Evolutionary conservation across 2,329 filamentous ascomycete species (phyloP).

Genomic region (Colletotrichum tabaci): DNA sequence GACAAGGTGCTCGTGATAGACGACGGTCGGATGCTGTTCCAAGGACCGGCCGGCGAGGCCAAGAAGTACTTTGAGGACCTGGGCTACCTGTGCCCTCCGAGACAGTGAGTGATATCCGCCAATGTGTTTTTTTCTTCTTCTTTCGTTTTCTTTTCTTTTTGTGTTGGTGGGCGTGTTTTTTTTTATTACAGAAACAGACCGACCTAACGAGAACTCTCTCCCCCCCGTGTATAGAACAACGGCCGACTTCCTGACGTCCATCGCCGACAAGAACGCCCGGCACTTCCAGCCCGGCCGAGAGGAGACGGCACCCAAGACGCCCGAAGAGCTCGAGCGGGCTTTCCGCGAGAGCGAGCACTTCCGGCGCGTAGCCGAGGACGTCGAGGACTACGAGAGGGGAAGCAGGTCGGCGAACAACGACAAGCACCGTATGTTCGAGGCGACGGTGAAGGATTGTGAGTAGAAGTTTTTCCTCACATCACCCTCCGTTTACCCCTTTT

Average conservation of each 20-base stretch:
- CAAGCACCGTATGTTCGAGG: constrained; percentile 38
- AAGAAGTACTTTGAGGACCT: constrained; percentile 82
- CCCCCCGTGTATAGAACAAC: constrained; percentile 61
- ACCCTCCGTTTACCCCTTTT: too few relatives aligned
- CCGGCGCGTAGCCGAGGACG: constrained; percentile 68
- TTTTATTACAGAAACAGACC: too few relatives aligned
- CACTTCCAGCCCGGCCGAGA: constrained; percentile 73
- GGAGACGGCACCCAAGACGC: constrained; percentile 72
- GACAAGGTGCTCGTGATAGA: constrained; percentile 88
- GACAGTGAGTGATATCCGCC: constrained; percentile 61
- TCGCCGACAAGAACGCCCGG: constrained; percentile 77
- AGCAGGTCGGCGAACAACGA: constrained; percentile 56
- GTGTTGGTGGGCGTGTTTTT: too few relatives aligned
- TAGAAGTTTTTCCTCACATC: not conserved
- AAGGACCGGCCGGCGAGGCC: constrained; percentile 77
- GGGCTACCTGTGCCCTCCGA: constrained; percentile 71
- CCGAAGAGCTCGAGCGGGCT: constrained; percentile 72
- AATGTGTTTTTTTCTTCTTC: fast-evolving
- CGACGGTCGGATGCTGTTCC: constrained; percentile 81
- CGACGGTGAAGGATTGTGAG: constrained; percentile 31
- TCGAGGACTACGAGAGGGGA: constrained; percentile 57
- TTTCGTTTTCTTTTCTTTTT: too few relatives aligned
- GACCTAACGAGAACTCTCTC: too few relatives aligned
- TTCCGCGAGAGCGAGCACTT: constrained; percentile 72
- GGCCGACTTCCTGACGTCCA: constrained; percentile 78